Conservation (phyloP, 495 filamentous ascomycete genomes). For the Bombardia bombarda region DNA sequence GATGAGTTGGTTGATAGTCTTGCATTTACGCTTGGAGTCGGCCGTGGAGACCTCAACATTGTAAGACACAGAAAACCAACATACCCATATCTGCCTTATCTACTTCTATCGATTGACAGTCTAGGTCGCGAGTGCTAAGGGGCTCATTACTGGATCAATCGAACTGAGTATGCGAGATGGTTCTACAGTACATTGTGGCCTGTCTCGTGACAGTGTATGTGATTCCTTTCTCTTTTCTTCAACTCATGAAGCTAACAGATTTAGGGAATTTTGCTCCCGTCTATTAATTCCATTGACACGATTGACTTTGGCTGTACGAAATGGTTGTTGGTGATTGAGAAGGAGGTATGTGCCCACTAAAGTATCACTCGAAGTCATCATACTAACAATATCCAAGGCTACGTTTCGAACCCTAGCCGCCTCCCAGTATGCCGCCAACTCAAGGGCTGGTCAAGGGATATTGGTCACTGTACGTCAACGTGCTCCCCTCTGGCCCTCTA, state of each 20-base stretch:
- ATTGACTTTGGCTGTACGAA: slow-evolving; percentile 46
- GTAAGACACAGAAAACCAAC: slow-evolving; percentile 40
- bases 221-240: not conserved
- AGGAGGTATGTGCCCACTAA: slow-evolving; percentile 55
- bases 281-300: slow-evolving; percentile 39
- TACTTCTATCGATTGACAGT: not conserved
- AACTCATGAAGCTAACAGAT: not conserved
- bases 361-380: not conserved
- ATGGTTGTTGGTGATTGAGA: slow-evolving; percentile 86
- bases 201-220: slow-evolving; percentile 19
- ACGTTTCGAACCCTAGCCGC: slow-evolving; percentile 54
- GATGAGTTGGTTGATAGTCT: slow-evolving; percentile 77
- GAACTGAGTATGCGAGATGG: slow-evolving; percentile 15
- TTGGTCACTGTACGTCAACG: slow-evolving; percentile 23
- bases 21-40: slow-evolving; percentile 64
- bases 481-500: not conserved
- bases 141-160: slow-evolving; percentile 27
- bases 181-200: slow-evolving; percentile 21
- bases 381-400: slow-evolving; percentile 45
- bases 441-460: slow-evolving; percentile 14
- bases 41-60: slow-evolving; percentile 56
- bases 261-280: slow-evolving; percentile 64
- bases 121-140: slow-evolving; percentile 52
- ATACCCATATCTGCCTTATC: not conserved
- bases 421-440: slow-evolving; percentile 14